These are phyloP conservation scores for Daphne laureola DNA, from an alignment of 441 rosid species.

Conservation along the genomic window DNA sequence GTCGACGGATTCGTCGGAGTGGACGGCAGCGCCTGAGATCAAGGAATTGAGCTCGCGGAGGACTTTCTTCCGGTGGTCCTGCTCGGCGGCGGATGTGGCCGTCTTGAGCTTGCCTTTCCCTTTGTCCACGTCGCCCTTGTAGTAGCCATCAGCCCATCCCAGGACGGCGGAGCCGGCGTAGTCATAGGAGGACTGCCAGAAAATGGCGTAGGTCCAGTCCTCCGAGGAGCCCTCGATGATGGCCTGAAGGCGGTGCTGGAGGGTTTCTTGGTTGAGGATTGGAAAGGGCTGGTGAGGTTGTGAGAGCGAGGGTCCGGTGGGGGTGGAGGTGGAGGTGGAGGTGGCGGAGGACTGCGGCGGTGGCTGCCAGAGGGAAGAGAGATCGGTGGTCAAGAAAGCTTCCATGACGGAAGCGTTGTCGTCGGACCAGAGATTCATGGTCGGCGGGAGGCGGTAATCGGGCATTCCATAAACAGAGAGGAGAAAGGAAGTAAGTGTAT, in stretches of 20 bases:
- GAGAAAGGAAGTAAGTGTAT: neutral
- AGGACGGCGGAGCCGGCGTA: constrained; percentile 39
- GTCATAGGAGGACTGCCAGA: constrained; percentile 84
- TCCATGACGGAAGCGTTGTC: constrained; percentile 88
- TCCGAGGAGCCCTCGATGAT: constrained; percentile 70
- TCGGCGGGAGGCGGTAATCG: constrained; percentile 37
- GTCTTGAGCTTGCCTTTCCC: constrained; percentile 31
- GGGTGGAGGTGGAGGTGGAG: constrained; percentile 20
- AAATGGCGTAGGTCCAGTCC: constrained; percentile 90
- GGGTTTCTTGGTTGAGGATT: constrained; percentile 65
- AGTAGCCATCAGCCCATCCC: constrained; percentile 95
- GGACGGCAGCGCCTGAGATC: constrained; percentile 45
- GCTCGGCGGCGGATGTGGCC: constrained; percentile 36
- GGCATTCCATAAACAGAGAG: constrained; percentile 32
- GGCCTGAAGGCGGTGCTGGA: constrained; percentile 85
- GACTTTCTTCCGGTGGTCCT: constrained; percentile 78
- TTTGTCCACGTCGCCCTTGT: constrained; percentile 78
- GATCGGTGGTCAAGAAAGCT: constrained; percentile 77
- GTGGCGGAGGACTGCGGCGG: constrained; percentile 45
- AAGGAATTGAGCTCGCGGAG: constrained; percentile 80
- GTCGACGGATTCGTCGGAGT: constrained; percentile 65
- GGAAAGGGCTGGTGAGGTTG: constrained; percentile 18
- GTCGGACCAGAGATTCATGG: constrained; percentile 78
- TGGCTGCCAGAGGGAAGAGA: constrained; percentile 58
- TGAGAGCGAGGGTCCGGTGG: constrained; percentile 8